A percentile compares a stretch with the other conserved stretches of the same genome.
These are phyloP conservation scores for Echinosophora koreensis DNA, from an alignment of 306 rosid species.

Conservation along the genomic window DNA sequence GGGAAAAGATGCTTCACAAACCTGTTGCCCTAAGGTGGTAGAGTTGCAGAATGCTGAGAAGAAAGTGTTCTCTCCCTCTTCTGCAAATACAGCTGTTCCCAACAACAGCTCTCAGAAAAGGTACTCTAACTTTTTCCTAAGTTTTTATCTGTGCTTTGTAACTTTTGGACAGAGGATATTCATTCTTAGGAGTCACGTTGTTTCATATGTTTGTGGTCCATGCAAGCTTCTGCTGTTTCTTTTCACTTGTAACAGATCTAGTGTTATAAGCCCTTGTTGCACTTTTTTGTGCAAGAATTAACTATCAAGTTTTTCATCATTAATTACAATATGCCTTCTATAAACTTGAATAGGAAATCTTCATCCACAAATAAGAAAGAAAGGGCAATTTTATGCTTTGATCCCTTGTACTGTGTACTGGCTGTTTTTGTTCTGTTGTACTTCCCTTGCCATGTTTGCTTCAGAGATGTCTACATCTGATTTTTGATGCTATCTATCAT, in stretches of 20 bases:
- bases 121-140: constrained; percentile 52
- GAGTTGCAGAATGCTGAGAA: constrained; percentile 69
- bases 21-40: constrained; percentile 57
- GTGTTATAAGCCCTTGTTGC: constrained; percentile 22
- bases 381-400: constrained; percentile 35
- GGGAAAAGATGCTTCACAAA: constrained; percentile 57
- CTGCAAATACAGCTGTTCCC: constrained; percentile 81
- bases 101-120: constrained; percentile 96
- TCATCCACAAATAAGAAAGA: constrained; percentile 8
- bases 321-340: constrained; percentile 24
- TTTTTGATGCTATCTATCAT: constrained; percentile 46
- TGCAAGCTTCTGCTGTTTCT: constrained; percentile 46
- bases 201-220: constrained; percentile 61
- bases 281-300: constrained; percentile 42
- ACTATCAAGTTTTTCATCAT: background rate
- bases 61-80: constrained; percentile 61
- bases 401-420: constrained; percentile 39
- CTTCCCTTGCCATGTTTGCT: constrained; percentile 40
- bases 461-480: constrained; percentile 46
- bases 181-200: constrained; percentile 56
- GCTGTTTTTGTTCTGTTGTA: constrained; percentile 48
- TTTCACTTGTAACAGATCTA: constrained; percentile 51
- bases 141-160: constrained; percentile 38
- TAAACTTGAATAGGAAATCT: background rate
- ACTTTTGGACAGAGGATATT: constrained; percentile 72